phyloP scores from a whole-genome alignment of 257 asterid species.

The Nicotiana attenuata region DNA sequence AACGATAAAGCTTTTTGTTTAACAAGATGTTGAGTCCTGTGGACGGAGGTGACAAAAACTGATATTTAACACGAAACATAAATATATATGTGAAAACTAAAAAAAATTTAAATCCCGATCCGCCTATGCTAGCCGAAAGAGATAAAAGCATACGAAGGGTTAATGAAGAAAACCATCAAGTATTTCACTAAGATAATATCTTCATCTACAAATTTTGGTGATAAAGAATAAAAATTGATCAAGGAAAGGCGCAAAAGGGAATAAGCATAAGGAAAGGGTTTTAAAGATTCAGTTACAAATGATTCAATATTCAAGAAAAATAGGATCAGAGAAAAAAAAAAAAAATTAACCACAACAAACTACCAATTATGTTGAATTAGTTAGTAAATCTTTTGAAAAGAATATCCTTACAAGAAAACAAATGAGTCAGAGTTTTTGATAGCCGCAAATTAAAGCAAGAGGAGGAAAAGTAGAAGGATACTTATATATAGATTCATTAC shows the following conservation, averaged over 20 bases:
- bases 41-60: no score
- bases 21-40: no score
- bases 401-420: not conserved
- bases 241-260: not conserved
- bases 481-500: not conserved
- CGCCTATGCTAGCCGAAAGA: no score
- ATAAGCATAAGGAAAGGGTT: not conserved
- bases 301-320: not conserved
- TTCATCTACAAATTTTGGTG: not conserved
- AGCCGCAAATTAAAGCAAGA: not conserved
- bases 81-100: no score
- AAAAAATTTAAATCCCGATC: no score
- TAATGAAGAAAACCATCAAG: not conserved
- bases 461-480: not conserved
- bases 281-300: not conserved
- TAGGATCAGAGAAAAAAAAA: not conserved
- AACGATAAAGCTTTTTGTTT: accelerated
- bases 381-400: no score
- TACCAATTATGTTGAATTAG: no score
- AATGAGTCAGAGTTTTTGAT: not conserved
- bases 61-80: no score
- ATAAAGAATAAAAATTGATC: not conserved
- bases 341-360: not conserved
- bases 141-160: not conserved
- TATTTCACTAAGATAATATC: not conserved